Conservation (phyloP, 2,329 filamentous ascomycete species). For the Alternaria atra region DNA sequence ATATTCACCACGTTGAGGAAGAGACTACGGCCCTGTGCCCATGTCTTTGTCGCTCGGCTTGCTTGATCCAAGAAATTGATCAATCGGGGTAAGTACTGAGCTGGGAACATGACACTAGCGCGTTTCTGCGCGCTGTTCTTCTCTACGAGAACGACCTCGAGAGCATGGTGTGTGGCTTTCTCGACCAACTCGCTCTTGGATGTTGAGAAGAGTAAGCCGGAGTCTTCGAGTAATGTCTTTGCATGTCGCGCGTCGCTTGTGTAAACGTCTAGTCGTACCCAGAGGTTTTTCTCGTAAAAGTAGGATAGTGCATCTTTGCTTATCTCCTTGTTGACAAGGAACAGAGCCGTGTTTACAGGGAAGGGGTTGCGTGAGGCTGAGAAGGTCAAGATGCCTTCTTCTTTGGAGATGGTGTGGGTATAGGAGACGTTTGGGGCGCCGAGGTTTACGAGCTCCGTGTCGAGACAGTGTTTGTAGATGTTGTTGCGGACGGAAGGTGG, state of each 20-base stretch:
- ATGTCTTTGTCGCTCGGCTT: constrained; percentile 24
- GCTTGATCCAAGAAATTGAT: constrained; percentile 47
- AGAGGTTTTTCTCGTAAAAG: constrained; percentile 47
- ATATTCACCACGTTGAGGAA: constrained; percentile 35
- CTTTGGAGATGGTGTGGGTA: constrained; percentile 31
- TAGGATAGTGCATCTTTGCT: constrained; percentile 32
- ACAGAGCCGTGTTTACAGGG: constrained; percentile 35
- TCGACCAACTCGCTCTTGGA: constrained; percentile 18
- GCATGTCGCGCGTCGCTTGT: constrained; percentile 41
- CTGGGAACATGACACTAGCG: constrained; percentile 43
- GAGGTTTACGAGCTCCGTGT: constrained; percentile 47
- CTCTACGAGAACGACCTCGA: constrained; percentile 42
- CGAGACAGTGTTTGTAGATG: constrained; percentile 46
- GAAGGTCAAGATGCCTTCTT: constrained; percentile 35
- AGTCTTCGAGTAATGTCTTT: constrained; percentile 44
- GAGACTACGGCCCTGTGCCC: constrained; percentile 34
- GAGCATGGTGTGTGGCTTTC: constrained; percentile 28
- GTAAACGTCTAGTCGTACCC: constrained; percentile 38
- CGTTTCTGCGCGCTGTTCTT: constrained; percentile 40
- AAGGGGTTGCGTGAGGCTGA: constrained; percentile 41
- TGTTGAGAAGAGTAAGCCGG: constrained; percentile 41
- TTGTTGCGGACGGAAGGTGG: constrained; percentile 43
- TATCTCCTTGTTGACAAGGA: constrained; percentile 39
- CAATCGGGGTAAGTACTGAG: constrained; percentile 47
- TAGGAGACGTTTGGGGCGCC: constrained; percentile 44